Evolutionary conservation across 768 basidiomycete genomes (phyloP), one percentile per base, ranked within the genome.

Genomic region (Coprinellus aureogranulatus): DNA sequence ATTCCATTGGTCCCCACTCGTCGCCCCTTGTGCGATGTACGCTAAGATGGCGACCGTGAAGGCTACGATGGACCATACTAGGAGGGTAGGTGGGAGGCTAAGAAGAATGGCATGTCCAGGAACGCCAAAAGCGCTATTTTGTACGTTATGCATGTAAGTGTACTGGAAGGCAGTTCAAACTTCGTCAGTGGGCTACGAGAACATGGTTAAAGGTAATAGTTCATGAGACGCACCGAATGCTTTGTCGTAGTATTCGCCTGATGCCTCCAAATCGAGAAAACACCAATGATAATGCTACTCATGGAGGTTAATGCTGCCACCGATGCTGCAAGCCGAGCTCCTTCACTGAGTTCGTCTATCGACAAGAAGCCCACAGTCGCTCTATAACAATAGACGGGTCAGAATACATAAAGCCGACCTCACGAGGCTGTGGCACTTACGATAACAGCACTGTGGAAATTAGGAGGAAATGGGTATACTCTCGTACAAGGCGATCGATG

Each of bases 221-320:
- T n/a, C n/a, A 12, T 10, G n/a, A 22, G 25, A 61, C 75, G 26
- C 54, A 80, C 80, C 28, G 80, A 81, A 53, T 80, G 75, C 4
- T 70, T 68, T 10, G 74, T 74, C 25, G 72, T 69, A 9, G 74
- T 73, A 55, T 81, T 80, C 11, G 75, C 71, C 61, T 82, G 81
- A 61, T 83, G 82, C 54, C 75, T 70, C 82, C 83, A 84, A 20
- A 83, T 79, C 41, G 77, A 81, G 61, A 83, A 84, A 1, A 82
- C 81, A 4, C 81, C 83, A 12, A 79, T 73, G 14, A 81, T 80
- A 54, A 83, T 79, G 59, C 81, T 83, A 4, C 81, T 79, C n/a
- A 84, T 68, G 18, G 82, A 80, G 23, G 76, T 71, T 40, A 83
- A 74, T 12, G 79, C 72, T 4, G 82, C 81, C 4, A 79, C 65